phyloP scores from a whole-genome alignment of 1,139 yeast species.

The Diutina pseudorugosa region DNA sequence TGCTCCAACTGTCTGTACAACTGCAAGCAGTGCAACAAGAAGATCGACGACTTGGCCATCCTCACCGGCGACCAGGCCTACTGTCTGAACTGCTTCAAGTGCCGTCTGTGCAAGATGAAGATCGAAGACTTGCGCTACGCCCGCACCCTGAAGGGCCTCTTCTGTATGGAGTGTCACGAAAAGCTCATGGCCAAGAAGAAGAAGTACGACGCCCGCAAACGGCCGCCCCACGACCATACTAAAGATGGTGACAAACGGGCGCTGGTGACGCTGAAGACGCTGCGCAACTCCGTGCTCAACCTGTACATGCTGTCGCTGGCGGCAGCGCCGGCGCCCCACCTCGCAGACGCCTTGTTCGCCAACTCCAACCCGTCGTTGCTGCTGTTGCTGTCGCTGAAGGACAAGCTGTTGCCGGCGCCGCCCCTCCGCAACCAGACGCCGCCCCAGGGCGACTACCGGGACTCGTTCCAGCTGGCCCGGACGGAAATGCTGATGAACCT shows the following conservation, averaged over 20 bases:
- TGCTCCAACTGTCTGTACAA: conserved; percentile 87
- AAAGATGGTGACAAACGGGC: not conserved
- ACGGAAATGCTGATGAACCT: not conserved
- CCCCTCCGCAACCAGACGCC: not conserved
- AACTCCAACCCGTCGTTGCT: not conserved
- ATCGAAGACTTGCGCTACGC: conserved; percentile 90
- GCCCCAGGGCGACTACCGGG: not conserved
- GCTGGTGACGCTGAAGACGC: conserved; percentile 6
- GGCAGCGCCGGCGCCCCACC: not conserved
- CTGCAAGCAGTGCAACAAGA: conserved; percentile 78
- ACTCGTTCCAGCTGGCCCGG: not conserved
- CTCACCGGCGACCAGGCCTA: conserved; percentile 92
- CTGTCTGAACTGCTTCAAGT: conserved; percentile 82
- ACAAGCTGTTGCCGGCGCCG: not conserved
- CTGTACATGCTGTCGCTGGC: not conserved
- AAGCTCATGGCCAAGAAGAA: conserved; percentile 61
- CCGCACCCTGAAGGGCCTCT: conserved; percentile 83
- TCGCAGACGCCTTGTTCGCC: not conserved
- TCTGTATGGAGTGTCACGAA: conserved; percentile 90
- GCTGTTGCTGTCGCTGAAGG: conserved; percentile 1
- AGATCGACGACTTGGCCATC: conserved; percentile 93
- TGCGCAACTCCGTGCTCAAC: conserved; percentile 8
- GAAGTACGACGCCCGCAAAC: conserved; percentile 32
- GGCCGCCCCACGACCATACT: conserved; percentile 6
- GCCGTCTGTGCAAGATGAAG: conserved; percentile 78